phyloP scores from a whole-genome alignment of 73 alveolate genomes.

The Symbiodinium natans region DNA sequence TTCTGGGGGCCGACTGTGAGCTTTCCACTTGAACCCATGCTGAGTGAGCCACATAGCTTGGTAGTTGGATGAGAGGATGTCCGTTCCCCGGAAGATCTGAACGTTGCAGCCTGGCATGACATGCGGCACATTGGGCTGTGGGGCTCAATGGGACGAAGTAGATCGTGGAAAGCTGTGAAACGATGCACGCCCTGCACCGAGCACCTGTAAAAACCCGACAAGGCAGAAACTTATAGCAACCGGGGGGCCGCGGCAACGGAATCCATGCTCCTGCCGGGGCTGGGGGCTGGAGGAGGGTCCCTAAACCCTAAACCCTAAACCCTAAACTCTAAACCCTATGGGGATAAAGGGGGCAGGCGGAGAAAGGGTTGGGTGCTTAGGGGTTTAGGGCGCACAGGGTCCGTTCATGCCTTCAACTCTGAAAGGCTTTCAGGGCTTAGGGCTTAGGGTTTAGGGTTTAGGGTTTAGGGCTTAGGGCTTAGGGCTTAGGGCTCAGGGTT shows the following conservation, averaged over 20 bases:
- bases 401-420: no score
- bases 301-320: no score
- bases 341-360: no score
- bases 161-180: no score
- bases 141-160: no score
- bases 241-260: conserved; percentile 4
- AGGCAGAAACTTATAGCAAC: not conserved
- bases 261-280: not conserved
- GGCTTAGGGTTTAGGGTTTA: not conserved
- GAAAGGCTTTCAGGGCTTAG: not conserved
- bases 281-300: not conserved
- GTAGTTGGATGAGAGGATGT: conserved; percentile 83
- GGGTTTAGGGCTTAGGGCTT: not conserved
- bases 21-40: no score
- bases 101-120: conserved; percentile 45
- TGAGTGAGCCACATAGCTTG: conserved; percentile 43
- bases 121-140: no score
- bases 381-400: no score
- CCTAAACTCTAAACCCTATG: not conserved
- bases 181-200: no score
- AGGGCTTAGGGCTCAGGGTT: no score
- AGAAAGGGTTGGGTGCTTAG: no score
- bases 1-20: no score
- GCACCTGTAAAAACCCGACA: not conserved
- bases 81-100: conserved; percentile 64